Evolutionary conservation across 495 filamentous ascomycete genomes (phyloP), one percentile per base, ranked within the genome.

Genomic region (Penicillium chermesinum): DNA sequence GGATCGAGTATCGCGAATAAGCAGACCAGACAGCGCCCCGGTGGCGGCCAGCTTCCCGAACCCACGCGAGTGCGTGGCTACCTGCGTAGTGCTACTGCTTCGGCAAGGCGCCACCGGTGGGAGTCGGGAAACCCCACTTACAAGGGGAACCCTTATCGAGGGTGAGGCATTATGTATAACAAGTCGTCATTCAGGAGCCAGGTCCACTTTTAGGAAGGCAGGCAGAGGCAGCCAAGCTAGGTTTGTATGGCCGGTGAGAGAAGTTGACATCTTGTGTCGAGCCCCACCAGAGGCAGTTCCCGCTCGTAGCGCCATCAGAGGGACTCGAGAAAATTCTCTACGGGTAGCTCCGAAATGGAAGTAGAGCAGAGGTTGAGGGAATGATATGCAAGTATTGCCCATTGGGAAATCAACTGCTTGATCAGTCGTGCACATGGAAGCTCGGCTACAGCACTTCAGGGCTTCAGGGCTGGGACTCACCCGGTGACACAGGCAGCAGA

Each of bases 221-320:
- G 25, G 4, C n/a, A n/a, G n/a, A 35, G 14, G 34, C 21, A 44
- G 34, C n/a, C 13, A 39, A 32, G 15, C 25, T 41, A 32, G 40
- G 10, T 32, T 46, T 44, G 39, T 38, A 16, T 49, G 41, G 30
- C 52, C 52, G 55, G 55, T 58, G 55, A 58, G 55, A 58, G 30
- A 34, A 46, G 20, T 47, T 58, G 49, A 57, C 57, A 51, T 41
- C 14, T n/a, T 43, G 7, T 7, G 27, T 16, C 39, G 42, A 16
- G 25, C 25, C 42, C 25, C 25, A 43, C 34, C 25, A 30, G 10
- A 30, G 34, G 21, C 17, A 20, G 20, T 36, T 46, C 43, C 52
- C 51, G 52, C 49, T 61, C 15, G 38, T 41, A 44, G 49, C 45
- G 51, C 48, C 14, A 38, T 14, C 10, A 9, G 18, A 16, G 17